Conservation (phyloP, 805 yeast genomes). For the Saccharomycopsis sp. region DNA sequence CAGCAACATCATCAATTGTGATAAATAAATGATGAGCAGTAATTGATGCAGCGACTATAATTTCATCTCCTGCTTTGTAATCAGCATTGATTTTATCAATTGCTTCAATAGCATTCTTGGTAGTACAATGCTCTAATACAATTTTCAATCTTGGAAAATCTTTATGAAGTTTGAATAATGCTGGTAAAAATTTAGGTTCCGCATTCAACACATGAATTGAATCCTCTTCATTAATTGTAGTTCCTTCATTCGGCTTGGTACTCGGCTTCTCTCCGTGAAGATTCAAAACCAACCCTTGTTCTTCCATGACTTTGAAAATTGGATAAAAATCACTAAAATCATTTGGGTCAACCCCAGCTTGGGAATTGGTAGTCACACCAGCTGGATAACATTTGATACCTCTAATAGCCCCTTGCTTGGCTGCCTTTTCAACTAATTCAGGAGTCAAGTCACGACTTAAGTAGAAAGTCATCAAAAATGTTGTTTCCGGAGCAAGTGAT, state of each 20-base stretch:
- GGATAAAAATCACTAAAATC: slow-evolving; percentile 88
- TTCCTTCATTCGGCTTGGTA: slow-evolving; percentile 23
- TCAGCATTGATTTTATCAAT: slow-evolving; percentile 55
- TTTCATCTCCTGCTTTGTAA: slow-evolving; percentile 27
- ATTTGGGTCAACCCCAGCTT: slow-evolving; percentile 87
- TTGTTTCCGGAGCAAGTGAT: slow-evolving; percentile 68
- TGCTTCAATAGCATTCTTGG: slow-evolving; percentile 78
- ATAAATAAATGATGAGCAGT: slow-evolving; percentile 92
- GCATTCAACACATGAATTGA: slow-evolving; percentile 91
- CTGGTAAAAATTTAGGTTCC: slow-evolving; percentile 88
- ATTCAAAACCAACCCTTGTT: slow-evolving; percentile 69
- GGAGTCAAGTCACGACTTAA: slow-evolving; percentile 77
- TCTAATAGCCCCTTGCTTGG: slow-evolving; percentile 53
- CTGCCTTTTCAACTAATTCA: slow-evolving; percentile 75
- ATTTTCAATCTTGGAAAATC: slow-evolving; percentile 86
- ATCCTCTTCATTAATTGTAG: slow-evolving; percentile 37
- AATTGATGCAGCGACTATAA: slow-evolving; percentile 81
- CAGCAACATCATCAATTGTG: slow-evolving; percentile 95
- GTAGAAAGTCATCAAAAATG: slow-evolving; percentile 87
- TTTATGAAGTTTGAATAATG: slow-evolving; percentile 63
- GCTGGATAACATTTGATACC: slow-evolving; percentile 98
- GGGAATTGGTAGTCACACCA: slow-evolving; percentile 97
- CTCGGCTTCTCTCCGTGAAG: slow-evolving; percentile 95
- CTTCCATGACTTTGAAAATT: slow-evolving; percentile 81
- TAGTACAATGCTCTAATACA: slow-evolving; percentile 91